A percentile compares a stretch with the other conserved stretches of the same genome.
Conservation (phyloP, 768 basidiomycete genomes). For the Dioszegia crocea region DNA sequence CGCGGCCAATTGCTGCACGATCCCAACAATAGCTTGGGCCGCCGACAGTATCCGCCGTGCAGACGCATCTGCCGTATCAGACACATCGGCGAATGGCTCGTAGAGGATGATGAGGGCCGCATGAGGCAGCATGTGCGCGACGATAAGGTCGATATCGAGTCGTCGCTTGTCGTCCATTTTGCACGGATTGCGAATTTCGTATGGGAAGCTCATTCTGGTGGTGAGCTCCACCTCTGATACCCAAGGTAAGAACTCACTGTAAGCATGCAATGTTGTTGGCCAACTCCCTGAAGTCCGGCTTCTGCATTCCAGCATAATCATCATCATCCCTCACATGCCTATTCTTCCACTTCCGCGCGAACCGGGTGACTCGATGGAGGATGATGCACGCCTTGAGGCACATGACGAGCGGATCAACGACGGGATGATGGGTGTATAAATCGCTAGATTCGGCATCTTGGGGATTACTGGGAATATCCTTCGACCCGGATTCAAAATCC, state of each 20-base stretch:
- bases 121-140: slow-evolving; percentile 43
- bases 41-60: slow-evolving; percentile 28
- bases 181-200: slow-evolving; percentile 25
- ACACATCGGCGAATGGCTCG: slow-evolving; percentile 41
- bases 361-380: slow-evolving; percentile 32
- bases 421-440: slow-evolving; percentile 41
- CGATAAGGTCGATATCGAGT: slow-evolving; percentile 40
- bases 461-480: slow-evolving; percentile 32
- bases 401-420: slow-evolving; percentile 38
- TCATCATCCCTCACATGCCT: slow-evolving; percentile 36
- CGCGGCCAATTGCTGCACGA: slow-evolving; percentile 32
- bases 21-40: slow-evolving; percentile 31
- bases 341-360: slow-evolving; percentile 42
- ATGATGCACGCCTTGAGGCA: slow-evolving; percentile 22
- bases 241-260: slow-evolving; percentile 25
- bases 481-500: slow-evolving; percentile 29
- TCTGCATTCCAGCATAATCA: slow-evolving; percentile 37
- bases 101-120: slow-evolving; percentile 36
- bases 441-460: slow-evolving; percentile 43
- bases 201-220: slow-evolving; percentile 43
- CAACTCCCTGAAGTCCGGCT: slow-evolving; percentile 42
- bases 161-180: slow-evolving; percentile 17
- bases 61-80: slow-evolving; percentile 25
- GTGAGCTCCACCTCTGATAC: neutral
- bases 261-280: slow-evolving; percentile 42